Base-by-base conservation (phyloP, 2,329 filamentous ascomycete genomes). In the Claviceps capensis region DNA sequence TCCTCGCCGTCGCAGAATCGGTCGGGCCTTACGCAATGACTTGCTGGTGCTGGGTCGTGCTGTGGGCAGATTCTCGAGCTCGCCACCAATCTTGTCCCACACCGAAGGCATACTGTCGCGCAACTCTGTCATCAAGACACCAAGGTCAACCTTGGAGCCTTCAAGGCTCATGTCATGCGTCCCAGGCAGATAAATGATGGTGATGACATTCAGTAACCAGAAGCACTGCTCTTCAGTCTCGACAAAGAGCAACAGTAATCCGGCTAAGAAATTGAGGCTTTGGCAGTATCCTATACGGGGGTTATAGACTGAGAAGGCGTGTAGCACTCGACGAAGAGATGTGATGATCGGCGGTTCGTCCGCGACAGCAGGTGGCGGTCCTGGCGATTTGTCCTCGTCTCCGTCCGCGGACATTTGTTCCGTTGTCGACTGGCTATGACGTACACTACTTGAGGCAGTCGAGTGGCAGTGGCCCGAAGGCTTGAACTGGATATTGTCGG, bases 231-330 rank as follows among this genome's bases (percentile, higher is more conserved):
- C 90, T 65, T 95, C 91, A 4, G 86, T 83, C 55, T 78, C 80
- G 62, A 96, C 82, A 65, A 97, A 96, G 2, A 97, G 76, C 2
- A 97, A 79, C 1, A 97, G 74, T 50, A 97, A 77, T 4, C 90
- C 91, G 4, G 91, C 89, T 49, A 97, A 78, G 67, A 97, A 97
- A 67, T 97, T 97, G 34, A 97, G 79, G 19, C 87, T 94, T 65
- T 97, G 91, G 63, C 91, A 97, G 67, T 97, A 97, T 14, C 91
- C 91, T 59, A 96, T 94, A 51, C 80, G 80, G 1, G 91, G 89
- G 60, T 94, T 94, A 69, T 95, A 88, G 43, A 95, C 78, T 2
- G 91, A 83, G 66, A 96, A 97, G 11, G 90, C 89, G 61, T 88
- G 86, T 26, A 97, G 73, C 0, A 97, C 88, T 42, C 88, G 82